phyloP scores from a whole-genome alignment of 805 yeast species.

The Saccharomyces kudriavzevii region DNA sequence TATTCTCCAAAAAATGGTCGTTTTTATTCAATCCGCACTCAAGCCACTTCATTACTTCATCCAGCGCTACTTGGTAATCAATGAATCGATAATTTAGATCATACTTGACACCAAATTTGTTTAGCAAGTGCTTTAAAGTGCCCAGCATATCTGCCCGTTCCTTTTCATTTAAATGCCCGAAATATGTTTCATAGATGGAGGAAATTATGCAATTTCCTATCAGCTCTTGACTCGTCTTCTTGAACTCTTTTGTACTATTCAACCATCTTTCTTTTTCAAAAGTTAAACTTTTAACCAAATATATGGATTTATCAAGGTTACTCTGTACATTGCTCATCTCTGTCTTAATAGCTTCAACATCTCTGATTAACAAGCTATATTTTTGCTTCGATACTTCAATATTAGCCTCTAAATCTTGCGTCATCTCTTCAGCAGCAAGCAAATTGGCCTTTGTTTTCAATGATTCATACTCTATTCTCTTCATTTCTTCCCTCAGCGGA shows the following conservation, averaged over 20 bases:
- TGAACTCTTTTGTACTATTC: conserved; percentile 45
- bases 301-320: conserved; percentile 55
- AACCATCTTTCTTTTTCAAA: conserved; percentile 72
- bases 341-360: conserved; percentile 62
- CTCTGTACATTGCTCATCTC: conserved; percentile 58
- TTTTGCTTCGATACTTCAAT: conserved; percentile 59
- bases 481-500: conserved; percentile 66
- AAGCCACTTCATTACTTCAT: conserved; percentile 45
- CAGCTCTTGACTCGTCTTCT: conserved; percentile 36
- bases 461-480: conserved; percentile 49
- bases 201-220: conserved; percentile 61
- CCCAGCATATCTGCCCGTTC: conserved; percentile 33
- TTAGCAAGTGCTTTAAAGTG: conserved; percentile 34
- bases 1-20: conserved; percentile 55
- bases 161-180: conserved; percentile 50
- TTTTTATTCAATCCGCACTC: conserved; percentile 48
- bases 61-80: conserved; percentile 34
- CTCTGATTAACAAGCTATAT: conserved; percentile 70
- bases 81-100: conserved; percentile 32
- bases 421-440: conserved; percentile 74
- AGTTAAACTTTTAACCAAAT: conserved; percentile 54
- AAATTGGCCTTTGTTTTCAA: conserved; percentile 58
- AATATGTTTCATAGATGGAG: conserved; percentile 53
- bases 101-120: conserved; percentile 31
- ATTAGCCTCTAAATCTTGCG: conserved; percentile 58